Base-by-base conservation (phyloP, 495 filamentous ascomycete species). In the Penicillium samsonianum region DNA sequence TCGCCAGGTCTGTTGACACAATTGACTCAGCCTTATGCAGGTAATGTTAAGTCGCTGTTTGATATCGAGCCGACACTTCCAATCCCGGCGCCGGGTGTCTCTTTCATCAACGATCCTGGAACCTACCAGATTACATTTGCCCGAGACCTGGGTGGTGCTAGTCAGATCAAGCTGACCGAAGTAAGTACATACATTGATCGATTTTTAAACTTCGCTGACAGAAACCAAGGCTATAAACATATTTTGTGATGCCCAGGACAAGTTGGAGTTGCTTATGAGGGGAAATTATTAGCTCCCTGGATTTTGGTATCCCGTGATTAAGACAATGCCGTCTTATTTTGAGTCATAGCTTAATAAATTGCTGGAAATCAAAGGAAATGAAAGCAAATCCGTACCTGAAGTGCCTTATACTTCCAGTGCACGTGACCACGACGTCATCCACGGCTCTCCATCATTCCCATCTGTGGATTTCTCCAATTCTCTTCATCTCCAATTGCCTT, bases 161-260 rank as follows among this genome's bases (percentile, higher is more conserved):
- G 76, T 17, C 78, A 82, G 66, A 67, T 63, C 19, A 86, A 84
- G 67, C 59, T 82, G 59, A 80, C 67, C 14, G 75, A 85, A 67
- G 74, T 77, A 71, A 50, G 71, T 61, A 17, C 11, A 38, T 37
- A 5, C 16, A 55, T 17, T 9, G 20, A 20, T 25, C 2, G 8
- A 12, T 5, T 20, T 57, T 19, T 2, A n/a, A 42, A 17, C 20
- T 31, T 28, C 17, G 25, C 26, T 37, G n/a, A 47, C 26, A 30
- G 16, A 30, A 40, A 48, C 9, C 16, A 28, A 65, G 77, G 84
- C 84, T 16, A 72, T 89, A 41, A 81, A 83, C 60, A 82, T 84
- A 30, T 87, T 88, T 67, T 79, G 77, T 19, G 78, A 83, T 17
- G 81, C 82, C 73, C 84, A 88, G 61, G 73, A 81, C 38, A 75